phyloP scores from a whole-genome alignment of 2,329 filamentous ascomycete species.

The Aureobasidium subglaciale region DNA sequence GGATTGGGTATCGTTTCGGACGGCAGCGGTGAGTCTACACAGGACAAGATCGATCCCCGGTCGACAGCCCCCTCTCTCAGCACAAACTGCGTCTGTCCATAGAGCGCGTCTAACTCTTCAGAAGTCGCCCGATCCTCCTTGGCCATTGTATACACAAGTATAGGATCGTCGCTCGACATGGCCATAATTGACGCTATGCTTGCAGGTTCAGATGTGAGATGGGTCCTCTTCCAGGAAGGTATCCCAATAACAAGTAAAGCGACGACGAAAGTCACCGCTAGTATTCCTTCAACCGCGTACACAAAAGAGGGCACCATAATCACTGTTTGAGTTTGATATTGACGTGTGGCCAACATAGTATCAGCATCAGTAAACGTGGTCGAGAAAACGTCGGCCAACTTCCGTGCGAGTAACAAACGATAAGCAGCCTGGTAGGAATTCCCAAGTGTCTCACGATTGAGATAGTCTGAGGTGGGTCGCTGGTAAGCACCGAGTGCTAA shows the following conservation, averaged over 20 bases:
- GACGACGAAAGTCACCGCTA: constrained; percentile 17
- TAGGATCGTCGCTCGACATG: constrained; percentile 23
- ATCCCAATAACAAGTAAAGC: constrained; percentile 23
- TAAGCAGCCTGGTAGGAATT: constrained; percentile 36
- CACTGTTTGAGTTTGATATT: constrained; percentile 28
- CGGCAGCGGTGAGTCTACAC: neutral
- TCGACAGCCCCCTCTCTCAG: neutral
- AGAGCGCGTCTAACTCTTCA: neutral
- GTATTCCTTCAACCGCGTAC: constrained; percentile 27
- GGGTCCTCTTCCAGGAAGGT: constrained; percentile 16
- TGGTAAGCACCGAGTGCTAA: constrained; percentile 31
- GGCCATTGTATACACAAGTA: neutral
- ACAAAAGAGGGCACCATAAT: constrained; percentile 33
- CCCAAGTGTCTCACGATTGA: constrained; percentile 28
- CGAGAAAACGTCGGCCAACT: constrained; percentile 28
- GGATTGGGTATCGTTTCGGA: too few species aligned
- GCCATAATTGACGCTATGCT: constrained; percentile 31
- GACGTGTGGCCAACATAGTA: constrained; percentile 18
- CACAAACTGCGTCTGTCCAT: neutral
- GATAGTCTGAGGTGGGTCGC: constrained; percentile 26
- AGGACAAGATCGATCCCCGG: neutral
- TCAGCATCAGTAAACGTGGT: constrained; percentile 15
- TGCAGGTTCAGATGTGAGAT: constrained; percentile 25
- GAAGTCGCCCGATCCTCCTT: neutral
- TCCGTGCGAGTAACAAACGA: constrained; percentile 35